phyloP scores from a whole-genome alignment of 2,329 filamentous ascomycete genomes.

The Tolypocladium album region DNA sequence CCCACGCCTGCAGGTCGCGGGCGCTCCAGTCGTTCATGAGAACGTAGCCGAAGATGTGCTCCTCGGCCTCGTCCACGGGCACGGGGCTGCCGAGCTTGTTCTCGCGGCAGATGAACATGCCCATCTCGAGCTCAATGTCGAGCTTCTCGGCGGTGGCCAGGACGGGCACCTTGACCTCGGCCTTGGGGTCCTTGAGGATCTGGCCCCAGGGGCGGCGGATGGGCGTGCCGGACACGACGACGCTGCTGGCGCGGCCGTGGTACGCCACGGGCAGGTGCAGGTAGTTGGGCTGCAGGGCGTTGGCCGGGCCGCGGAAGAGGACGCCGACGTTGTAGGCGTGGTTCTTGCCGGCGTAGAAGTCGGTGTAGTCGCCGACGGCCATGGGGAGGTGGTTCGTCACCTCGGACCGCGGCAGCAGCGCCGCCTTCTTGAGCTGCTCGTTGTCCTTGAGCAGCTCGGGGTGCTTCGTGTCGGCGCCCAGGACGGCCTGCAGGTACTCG shows the following conservation, averaged over 20 bases:
- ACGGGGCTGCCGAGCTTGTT: constrained; percentile 60
- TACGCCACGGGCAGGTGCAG: constrained; percentile 72
- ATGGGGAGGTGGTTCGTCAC: constrained; percentile 64
- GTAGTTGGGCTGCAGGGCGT: constrained; percentile 73
- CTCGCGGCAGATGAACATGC: constrained; percentile 58
- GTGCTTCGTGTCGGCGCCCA: constrained; percentile 40
- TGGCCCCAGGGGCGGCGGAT: constrained; percentile 66
- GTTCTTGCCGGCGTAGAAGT: constrained; percentile 73
- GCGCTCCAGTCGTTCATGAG: constrained; percentile 56
- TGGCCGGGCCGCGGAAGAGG: constrained; percentile 61
- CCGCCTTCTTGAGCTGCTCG: constrained; percentile 15
- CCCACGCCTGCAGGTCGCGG: constrained; percentile 49
- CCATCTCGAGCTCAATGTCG: constrained; percentile 71
- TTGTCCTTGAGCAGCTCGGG: constrained; percentile 24
- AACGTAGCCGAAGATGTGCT: constrained; percentile 60
- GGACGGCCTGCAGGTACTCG: constrained; percentile 52
- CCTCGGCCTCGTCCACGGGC: constrained; percentile 53
- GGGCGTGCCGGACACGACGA: constrained; percentile 64
- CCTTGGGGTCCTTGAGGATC: constrained; percentile 42
- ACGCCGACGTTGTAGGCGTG: constrained; percentile 63
- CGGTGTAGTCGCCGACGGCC: constrained; percentile 72
- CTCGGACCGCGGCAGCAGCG: constrained; percentile 22
- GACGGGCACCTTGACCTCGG: constrained; percentile 42
- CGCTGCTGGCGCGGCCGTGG: constrained; percentile 66
- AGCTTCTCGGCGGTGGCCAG: constrained; percentile 50